Conservation (phyloP, 345 rosid genomes). For the Eucalyptus viminalis region DNA sequence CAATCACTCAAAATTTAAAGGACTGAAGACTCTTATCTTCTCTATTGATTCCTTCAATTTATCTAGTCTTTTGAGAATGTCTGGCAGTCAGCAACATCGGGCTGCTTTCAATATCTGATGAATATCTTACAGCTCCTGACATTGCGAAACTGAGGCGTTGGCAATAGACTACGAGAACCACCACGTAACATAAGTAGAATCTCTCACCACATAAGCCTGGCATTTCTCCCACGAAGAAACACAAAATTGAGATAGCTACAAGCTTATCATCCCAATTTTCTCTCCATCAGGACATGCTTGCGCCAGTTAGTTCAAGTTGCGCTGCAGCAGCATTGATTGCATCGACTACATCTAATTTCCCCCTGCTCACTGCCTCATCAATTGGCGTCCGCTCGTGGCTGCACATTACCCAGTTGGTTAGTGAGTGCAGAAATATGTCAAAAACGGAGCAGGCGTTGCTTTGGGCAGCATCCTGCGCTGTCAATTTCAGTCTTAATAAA, state of each 20-base stretch:
- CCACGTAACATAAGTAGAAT: not conserved
- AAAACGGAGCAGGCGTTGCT: not conserved
- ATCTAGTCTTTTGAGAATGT: not conserved
- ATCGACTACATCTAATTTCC: conserved; percentile 55
- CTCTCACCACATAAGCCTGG: not conserved
- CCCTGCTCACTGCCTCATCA: conserved; percentile 69
- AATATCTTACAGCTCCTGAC: not conserved
- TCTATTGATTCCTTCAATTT: not conserved
- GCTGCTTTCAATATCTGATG: not conserved
- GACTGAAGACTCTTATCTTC: not conserved
- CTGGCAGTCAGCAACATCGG: not conserved
- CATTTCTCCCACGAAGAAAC: not conserved
- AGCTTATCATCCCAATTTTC: not conserved
- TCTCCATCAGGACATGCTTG: conserved; percentile 21
- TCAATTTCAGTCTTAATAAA: not conserved
- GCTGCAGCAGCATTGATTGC: conserved; percentile 51
- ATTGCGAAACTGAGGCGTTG: not conserved
- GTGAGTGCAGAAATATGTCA: not conserved
- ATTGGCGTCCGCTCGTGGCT: conserved; percentile 78
- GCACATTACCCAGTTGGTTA: not conserved
- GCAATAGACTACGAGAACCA: not conserved
- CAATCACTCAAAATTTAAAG: not conserved
- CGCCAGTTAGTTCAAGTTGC: conserved; percentile 51
- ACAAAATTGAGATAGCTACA: not conserved
- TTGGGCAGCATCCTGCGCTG: not conserved